A percentile compares a stretch with the other conserved stretches of the same genome.
Evolutionary conservation across 306 rosid genomes (phyloP).

Genomic region (Begonia fuchsioides): DNA sequence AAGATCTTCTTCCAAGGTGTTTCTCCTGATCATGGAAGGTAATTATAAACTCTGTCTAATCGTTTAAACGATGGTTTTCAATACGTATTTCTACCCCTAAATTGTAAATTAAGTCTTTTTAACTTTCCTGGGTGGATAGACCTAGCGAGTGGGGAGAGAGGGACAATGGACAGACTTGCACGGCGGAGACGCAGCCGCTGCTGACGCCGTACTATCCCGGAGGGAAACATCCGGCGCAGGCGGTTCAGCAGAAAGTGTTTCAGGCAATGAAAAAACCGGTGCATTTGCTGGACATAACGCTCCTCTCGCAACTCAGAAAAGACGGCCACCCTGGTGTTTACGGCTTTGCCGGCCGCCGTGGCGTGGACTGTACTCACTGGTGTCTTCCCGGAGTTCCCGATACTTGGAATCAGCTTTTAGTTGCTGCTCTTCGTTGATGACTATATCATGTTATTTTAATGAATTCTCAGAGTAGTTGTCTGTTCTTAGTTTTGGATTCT

Average conservation of each 20-base stretch:
- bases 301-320: constrained; percentile 21
- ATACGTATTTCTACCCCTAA: too few species aligned
- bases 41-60: not conserved
- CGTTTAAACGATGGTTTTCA: not conserved
- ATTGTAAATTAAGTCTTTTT: not conserved
- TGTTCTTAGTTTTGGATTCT: too few species aligned
- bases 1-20: constrained; percentile 27
- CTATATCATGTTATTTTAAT: too few species aligned
- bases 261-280: constrained; percentile 1
- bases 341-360: constrained; percentile 9
- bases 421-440: constrained; percentile 7
- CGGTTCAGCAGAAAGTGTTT: constrained; percentile 13
- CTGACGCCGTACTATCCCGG: constrained; percentile 10
- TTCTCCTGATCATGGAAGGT: constrained; percentile 21
- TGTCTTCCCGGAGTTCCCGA: constrained; percentile 28
- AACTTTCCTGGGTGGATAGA: constrained; percentile 4
- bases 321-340: constrained; percentile 21
- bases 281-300: constrained; percentile 14
- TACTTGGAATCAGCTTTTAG: constrained; percentile 23
- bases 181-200: constrained; percentile 11
- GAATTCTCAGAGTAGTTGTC: too few species aligned
- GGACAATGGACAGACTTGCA: constrained; percentile 6
- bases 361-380: constrained; percentile 26
- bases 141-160: constrained; percentile 14
- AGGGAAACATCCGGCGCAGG: constrained; percentile 5